Evolutionary conservation across 2,329 filamentous ascomycete genomes (phyloP).

Genomic region (Cladosporium sp.): DNA sequence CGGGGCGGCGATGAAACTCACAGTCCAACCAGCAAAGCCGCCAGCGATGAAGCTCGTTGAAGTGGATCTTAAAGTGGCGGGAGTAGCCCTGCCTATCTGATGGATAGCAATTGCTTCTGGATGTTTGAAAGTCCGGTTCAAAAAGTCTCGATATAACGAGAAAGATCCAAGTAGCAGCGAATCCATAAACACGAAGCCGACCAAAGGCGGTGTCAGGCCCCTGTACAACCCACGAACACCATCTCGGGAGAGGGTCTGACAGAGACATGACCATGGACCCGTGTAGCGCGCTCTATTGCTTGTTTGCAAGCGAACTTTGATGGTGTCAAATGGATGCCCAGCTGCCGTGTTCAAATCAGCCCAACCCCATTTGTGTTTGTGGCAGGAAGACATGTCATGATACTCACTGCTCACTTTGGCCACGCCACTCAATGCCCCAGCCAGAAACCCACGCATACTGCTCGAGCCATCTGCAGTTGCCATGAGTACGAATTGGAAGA

Average conservation of each 20-base stretch:
- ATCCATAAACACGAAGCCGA: slow-evolving; percentile 99
- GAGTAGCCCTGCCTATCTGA: slow-evolving; percentile 32
- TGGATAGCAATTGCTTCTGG: slow-evolving; percentile 15
- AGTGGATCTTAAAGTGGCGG: slow-evolving; percentile 67
- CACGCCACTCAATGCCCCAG: slow-evolving; percentile 88
- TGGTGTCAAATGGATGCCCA: slow-evolving; percentile 78
- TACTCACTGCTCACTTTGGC: slow-evolving; percentile 63
- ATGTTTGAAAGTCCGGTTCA: slow-evolving; percentile 74
- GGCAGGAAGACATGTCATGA: not conserved
- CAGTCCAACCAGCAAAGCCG: slow-evolving; percentile 79
- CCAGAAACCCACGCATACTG: slow-evolving; percentile 60
- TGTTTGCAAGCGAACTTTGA: slow-evolving; percentile 94
- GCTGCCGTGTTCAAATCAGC: not conserved
- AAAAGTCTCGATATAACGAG: slow-evolving; percentile 78
- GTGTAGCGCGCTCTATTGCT: slow-evolving; percentile 71
- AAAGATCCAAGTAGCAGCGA: slow-evolving; percentile 85
- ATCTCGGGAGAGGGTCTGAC: slow-evolving; percentile 80
- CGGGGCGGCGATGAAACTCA: slow-evolving; percentile 86
- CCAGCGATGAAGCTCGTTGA: slow-evolving; percentile 73
- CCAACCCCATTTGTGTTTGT: slow-evolving; percentile 42
- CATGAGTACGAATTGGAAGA: not conserved
- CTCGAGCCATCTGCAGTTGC: not conserved
- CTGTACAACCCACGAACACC: slow-evolving; percentile 86
- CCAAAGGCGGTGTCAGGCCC: slow-evolving; percentile 81
- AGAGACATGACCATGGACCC: slow-evolving; percentile 79